phyloP scores from a whole-genome alignment of 768 basidiomycete species.

The Stropharia rugosoannulata region DNA sequence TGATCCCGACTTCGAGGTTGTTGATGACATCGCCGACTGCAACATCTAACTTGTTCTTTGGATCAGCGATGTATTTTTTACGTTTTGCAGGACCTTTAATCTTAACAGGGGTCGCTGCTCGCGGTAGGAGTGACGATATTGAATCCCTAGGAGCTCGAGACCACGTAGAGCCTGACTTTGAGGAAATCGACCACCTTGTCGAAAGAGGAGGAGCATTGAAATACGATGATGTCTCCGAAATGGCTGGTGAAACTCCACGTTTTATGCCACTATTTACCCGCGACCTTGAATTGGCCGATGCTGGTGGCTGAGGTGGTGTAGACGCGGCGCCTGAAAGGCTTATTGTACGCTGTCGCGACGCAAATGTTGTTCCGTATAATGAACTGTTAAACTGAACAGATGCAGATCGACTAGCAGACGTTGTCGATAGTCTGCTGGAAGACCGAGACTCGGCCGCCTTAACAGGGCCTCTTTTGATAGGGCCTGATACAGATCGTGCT shows the following conservation, averaged over 20 bases:
- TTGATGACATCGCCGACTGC: slow-evolving; percentile 93
- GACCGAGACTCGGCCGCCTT: slow-evolving; percentile 44
- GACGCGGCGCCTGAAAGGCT: slow-evolving; percentile 51
- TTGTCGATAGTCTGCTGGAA: slow-evolving; percentile 56
- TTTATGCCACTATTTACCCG: slow-evolving; percentile 39
- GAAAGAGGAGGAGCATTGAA: slow-evolving; percentile 57
- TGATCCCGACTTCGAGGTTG: slow-evolving; percentile 81
- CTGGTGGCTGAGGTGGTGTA: slow-evolving; percentile 31
- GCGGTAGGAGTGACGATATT: slow-evolving; percentile 42
- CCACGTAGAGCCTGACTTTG: slow-evolving; percentile 59
- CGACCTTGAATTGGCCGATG: slow-evolving; percentile 34
- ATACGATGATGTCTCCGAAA: slow-evolving; percentile 55
- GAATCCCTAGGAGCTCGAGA: slow-evolving; percentile 68
- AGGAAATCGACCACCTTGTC: slow-evolving; percentile 35
- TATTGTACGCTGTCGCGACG: slow-evolving; percentile 80
- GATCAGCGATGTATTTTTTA: slow-evolving; percentile 82
- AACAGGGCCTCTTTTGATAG: slow-evolving; percentile 15
- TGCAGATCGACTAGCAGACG: slow-evolving; percentile 59
- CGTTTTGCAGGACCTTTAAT: slow-evolving; percentile 40
- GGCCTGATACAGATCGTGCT: slow-evolving; percentile 38
- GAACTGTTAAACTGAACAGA: slow-evolving; percentile 62
- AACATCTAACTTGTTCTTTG: slow-evolving; percentile 89
- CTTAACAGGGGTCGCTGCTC: slow-evolving; percentile 45
- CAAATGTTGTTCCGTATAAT: slow-evolving; percentile 65
- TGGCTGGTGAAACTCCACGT: slow-evolving; percentile 56